phyloP scores from a whole-genome alignment of 768 basidiomycete genomes.

The Boletus vinaceobasis region DNA sequence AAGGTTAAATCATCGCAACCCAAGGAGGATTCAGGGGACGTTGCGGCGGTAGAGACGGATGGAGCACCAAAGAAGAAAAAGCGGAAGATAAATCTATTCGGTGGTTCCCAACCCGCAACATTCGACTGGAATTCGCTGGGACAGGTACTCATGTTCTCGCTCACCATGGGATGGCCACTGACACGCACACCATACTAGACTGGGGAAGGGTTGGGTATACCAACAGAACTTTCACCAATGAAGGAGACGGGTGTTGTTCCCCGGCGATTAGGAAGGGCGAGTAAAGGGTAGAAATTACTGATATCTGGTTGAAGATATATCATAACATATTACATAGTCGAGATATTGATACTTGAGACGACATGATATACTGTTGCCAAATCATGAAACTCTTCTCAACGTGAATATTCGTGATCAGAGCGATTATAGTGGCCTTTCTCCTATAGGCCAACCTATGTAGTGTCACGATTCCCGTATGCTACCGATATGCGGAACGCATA shows the following conservation, averaged over 20 bases:
- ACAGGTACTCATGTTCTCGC: conserved; percentile 30
- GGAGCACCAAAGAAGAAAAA: conserved; percentile 59
- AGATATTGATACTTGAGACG: background rate
- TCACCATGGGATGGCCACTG: background rate
- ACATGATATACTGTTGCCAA: conserved; percentile 50
- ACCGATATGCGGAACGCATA: conserved; percentile 61
- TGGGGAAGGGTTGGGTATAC: conserved; percentile 54
- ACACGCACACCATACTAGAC: conserved; percentile 17
- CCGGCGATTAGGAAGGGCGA: conserved; percentile 34
- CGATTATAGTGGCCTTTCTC: conserved; percentile 72
- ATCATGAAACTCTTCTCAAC: conserved; percentile 85
- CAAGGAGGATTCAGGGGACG: conserved; percentile 17
- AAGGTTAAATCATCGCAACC: conserved; percentile 14
- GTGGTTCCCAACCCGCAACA: conserved; percentile 36
- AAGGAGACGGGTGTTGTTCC: conserved; percentile 54
- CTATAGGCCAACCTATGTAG: conserved; percentile 47
- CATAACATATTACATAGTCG: background rate
- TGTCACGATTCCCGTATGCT: conserved; percentile 42
- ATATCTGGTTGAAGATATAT: background rate
- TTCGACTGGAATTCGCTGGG: conserved; percentile 45
- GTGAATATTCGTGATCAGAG: conserved; percentile 68
- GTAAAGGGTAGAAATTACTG: conserved; percentile 16
- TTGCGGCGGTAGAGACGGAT: conserved; percentile 19
- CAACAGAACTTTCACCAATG: conserved; percentile 63
- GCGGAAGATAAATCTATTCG: conserved; percentile 66